Percentiles rank a stretch among this genome's conserved stretches.
phyloP scores from a whole-genome alignment of 2,329 filamentous ascomycete species.

The Aspergillus sojae region DNA sequence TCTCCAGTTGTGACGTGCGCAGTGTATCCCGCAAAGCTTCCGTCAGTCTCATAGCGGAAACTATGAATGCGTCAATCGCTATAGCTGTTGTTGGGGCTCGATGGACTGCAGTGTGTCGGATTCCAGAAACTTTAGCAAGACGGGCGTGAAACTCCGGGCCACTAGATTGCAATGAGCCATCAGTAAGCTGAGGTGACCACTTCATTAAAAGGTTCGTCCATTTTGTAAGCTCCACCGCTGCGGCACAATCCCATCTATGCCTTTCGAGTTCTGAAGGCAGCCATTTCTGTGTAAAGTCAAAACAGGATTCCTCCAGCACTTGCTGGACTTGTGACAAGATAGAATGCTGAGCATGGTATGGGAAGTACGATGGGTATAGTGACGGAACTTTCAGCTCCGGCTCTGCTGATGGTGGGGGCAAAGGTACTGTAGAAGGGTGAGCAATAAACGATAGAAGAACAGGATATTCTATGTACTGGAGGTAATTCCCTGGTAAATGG shows the following conservation, averaged over 20 bases:
- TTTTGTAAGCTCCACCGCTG: constrained; percentile 10
- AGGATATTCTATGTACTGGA: background rate
- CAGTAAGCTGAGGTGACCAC: background rate
- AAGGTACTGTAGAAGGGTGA: background rate
- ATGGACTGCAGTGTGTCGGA: constrained; percentile 9
- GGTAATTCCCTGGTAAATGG: background rate
- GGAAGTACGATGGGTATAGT: background rate
- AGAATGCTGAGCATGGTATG: constrained; percentile 8
- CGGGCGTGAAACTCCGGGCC: background rate
- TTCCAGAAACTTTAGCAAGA: background rate
- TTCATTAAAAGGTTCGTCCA: background rate
- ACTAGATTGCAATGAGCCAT: background rate
- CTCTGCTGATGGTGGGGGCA: background rate
- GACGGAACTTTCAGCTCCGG: background rate
- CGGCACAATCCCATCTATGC: constrained; percentile 4
- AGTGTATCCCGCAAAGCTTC: background rate
- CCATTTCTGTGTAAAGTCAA: constrained; percentile 3
- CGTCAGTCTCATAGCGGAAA: background rate
- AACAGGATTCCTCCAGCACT: constrained; percentile 8
- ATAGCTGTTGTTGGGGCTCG: constrained; percentile 1
- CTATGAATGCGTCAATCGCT: background rate
- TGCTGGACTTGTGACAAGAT: constrained; percentile 2
- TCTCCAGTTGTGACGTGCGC: background rate
- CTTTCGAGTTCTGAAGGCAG: background rate
- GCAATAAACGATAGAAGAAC: background rate